A percentile compares a stretch with the other conserved stretches of the same genome.
Conservation (phyloP, 192 early-diverging fungal species). For the Lobosporangium transversale region DNA sequence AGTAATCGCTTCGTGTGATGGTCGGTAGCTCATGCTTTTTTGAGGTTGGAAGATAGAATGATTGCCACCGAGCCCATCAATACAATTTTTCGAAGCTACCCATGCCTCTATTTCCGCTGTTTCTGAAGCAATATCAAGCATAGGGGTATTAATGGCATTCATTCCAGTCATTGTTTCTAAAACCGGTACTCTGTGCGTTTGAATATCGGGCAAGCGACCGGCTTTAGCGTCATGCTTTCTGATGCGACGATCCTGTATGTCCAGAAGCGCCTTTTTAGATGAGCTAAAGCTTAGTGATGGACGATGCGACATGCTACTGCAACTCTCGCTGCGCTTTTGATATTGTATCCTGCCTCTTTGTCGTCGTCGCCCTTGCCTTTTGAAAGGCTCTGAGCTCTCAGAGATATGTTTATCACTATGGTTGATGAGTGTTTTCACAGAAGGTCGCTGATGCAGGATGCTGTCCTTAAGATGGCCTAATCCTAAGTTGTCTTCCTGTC, state of each 20-base stretch:
- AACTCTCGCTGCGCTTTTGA: conserved; percentile 21
- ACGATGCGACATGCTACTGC: conserved; percentile 14
- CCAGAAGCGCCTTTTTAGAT: conserved; percentile 31
- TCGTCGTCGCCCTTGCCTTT: not conserved
- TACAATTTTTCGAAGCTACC: no score
- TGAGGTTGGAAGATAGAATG: not conserved
- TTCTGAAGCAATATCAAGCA: no score
- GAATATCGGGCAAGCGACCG: conserved; percentile 28
- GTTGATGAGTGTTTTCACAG: no score
- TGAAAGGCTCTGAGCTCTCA: not conserved
- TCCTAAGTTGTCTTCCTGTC: no score
- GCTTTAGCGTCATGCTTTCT: conserved; percentile 38
- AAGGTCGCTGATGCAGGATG: no score
- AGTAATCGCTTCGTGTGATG: no score
- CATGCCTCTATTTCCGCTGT: no score
- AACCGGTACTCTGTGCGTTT: not conserved
- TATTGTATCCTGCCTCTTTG: not conserved
- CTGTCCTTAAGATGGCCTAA: no score
- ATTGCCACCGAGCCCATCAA: no score
- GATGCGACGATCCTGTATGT: conserved; percentile 32
- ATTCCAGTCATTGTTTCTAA: not conserved
- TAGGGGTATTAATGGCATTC: no score
- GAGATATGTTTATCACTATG: no score
- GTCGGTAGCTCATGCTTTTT: no score
- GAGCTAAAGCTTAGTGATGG: conserved; percentile 34